Conservation (phyloP, 2,329 filamentous ascomycete species). For the Leptographium flavum region DNA sequence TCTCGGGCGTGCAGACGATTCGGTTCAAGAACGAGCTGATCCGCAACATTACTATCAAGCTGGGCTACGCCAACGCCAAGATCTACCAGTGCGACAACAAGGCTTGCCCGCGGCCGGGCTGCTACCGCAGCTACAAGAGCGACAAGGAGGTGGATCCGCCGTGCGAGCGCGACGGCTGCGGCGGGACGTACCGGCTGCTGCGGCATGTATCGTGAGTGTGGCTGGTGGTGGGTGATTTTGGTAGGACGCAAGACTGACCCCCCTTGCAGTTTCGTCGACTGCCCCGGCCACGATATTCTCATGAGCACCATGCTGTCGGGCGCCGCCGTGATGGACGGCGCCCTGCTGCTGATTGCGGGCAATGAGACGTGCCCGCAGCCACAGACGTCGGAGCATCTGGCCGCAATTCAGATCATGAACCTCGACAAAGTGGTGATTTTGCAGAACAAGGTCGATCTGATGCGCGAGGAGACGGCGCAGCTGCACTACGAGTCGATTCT, state of each 20-base stretch:
- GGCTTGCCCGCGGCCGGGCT: conserved; percentile 83
- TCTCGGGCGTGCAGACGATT: conserved; percentile 96
- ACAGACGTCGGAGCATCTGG: conserved; percentile 96
- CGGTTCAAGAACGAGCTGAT: conserved; percentile 99
- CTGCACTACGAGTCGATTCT: conserved; percentile 94
- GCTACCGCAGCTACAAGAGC: conserved; percentile 95
- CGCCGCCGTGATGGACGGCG: conserved; percentile 98
- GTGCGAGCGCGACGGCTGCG: conserved; percentile 86
- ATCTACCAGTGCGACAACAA: conserved; percentile 96
- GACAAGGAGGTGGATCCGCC: conserved; percentile 97
- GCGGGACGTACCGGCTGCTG: conserved; percentile 73
- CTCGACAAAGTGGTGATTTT: conserved; percentile 98
- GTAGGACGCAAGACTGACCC: not conserved
- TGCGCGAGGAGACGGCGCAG: conserved; percentile 87
- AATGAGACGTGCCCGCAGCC: conserved; percentile 98
- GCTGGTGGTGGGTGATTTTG: not conserved
- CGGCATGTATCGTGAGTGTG: conserved; percentile 76
- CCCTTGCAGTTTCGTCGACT: conserved; percentile 71
- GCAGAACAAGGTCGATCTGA: conserved; percentile 98
- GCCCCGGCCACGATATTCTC: conserved; percentile 99
- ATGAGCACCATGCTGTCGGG: conserved; percentile 99
- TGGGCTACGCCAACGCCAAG: conserved; percentile 98
- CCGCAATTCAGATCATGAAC: conserved; percentile 99
- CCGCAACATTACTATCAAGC: conserved; percentile 98
- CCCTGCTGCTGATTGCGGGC: conserved; percentile 86